Conservation (phyloP, 2,329 filamentous ascomycete species). For the Lachnellula suecica region DNA sequence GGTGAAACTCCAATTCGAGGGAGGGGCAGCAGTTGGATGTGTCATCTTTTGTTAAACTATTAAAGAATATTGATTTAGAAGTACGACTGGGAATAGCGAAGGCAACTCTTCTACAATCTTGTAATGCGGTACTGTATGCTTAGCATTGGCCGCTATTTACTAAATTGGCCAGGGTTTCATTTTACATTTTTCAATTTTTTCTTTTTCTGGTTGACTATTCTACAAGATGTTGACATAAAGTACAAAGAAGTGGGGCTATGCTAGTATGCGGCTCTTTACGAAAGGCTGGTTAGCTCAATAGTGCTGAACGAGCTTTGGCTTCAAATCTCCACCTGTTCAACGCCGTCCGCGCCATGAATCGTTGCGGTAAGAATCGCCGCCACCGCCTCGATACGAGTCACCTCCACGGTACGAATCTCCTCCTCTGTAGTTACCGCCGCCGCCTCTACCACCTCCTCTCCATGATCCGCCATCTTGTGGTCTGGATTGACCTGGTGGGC, state of each 20-base stretch:
- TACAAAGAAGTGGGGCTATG: neutral
- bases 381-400: constrained; percentile 4
- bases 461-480: constrained; percentile 13
- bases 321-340: too few relatives aligned
- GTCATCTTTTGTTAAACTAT: too few relatives aligned
- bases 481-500: neutral
- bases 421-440: neutral
- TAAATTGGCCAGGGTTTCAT: too few relatives aligned
- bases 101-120: too few relatives aligned
- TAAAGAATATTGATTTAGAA: too few relatives aligned
- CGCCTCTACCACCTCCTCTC: neutral
- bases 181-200: neutral
- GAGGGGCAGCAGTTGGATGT: too few relatives aligned
- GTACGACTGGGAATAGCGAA: too few relatives aligned
- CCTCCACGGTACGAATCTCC: constrained; percentile 11
- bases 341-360: constrained; percentile 16
- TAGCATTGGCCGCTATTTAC: too few relatives aligned
- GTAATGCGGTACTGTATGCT: too few relatives aligned
- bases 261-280: neutral
- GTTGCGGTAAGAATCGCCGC: constrained; percentile 1
- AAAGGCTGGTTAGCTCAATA: neutral
- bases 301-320: neutral
- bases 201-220: neutral
- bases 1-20: too few relatives aligned
- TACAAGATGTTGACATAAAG: neutral